Evolutionary conservation across 805 yeast genomes (phyloP), one percentile per base, ranked within the genome.

Genomic region (Yamadazyma olivae): DNA sequence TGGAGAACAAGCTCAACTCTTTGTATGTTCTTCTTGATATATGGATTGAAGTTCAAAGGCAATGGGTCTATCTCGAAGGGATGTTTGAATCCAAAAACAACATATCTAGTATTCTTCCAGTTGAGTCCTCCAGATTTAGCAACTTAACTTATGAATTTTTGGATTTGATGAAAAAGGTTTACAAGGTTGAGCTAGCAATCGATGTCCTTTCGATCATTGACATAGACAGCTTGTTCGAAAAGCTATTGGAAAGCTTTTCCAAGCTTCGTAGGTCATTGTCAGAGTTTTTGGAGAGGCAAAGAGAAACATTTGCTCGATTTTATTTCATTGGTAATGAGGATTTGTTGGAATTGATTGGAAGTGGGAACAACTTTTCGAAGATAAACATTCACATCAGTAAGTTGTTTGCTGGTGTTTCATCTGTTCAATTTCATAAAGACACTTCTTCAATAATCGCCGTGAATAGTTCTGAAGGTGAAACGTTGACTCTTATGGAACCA

Each of bases 301-400:
- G 98, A 43, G 81, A 74, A 27, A 40, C 69, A 1, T 91, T 83
- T 49, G 90, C 96, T 1, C 69, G 97, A 31, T 81, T 89, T 38
- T 89, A 82, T 50, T 90, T 91, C 52, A 62, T 91, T 18, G 96
- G 97, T 5, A 91, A 91, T 53, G 96, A 89, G 41, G 96, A 91
- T 53, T 59, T 91, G 20, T 62, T 91, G 22, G 95, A 87, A 42
- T 74, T 91, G 26, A 73, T 91, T 23, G 96, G 97, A 2, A 73
- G 81, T 34, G 62, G 77, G 0, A 59, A 53, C 4, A 74, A 80
- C 44, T 47, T 76, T 2, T 27, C 30, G 2, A 45, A 53, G n/a
- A 64, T 81, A 3, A 78, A 80, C 13, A 71, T 67, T 30, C 89
- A 83, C 49, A 58, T 89, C 33, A 65, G 67, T 31, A 85, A 84